Base-by-base conservation (phyloP, 2,329 filamentous ascomycete genomes). In the Ascochyta lentis region DNA sequence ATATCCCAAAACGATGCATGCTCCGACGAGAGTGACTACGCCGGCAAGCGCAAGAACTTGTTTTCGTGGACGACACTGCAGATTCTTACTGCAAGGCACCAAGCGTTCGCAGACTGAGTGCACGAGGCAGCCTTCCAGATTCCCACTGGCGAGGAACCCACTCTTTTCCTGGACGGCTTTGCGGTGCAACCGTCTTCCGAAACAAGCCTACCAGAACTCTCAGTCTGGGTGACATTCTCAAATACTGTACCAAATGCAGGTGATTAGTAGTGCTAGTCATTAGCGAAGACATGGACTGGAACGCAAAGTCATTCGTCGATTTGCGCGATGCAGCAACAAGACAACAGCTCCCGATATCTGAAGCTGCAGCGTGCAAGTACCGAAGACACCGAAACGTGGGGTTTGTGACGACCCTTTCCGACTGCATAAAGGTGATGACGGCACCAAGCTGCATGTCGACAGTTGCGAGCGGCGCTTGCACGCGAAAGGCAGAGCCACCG, bases 391-490 rank as follows among this genome's bases (percentile, higher is more conserved):
- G 43, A 56, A 56, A 47, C 47, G 53, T 56, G 53, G 53, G 53
- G 53, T 56, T 56, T 56, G 66, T 68, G 66, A 68, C 63, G 56
- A 60, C 58, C 64, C 64, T 65, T 54, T 51, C 54, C 44, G 54
- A 55, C 53, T 70, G 70, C 71, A 73, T 70, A 61, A 71, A 61
- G 56, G 59, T 62, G 63, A 62, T 68, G 67, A 67, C 56, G 66
- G 59, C 48, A 49, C 52, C 64, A 58, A 34, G 57, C 58, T 53
- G 58, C 57, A 58, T 62, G 50, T 64, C 59, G 54, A 60, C 61
- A 52, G 35, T 49, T 49, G 44, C 45, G 48, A 59, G 58, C 60
- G 65, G 71, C 72, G 71, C 71, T 70, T 73, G 69, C 62, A 63
- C 56, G 49, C 57, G 58, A 63, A 41, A 48, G 63, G 61, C 54